phyloP scores from a whole-genome alignment of 352 stramenopile species.

The Globisporangium uncinulatum region DNA sequence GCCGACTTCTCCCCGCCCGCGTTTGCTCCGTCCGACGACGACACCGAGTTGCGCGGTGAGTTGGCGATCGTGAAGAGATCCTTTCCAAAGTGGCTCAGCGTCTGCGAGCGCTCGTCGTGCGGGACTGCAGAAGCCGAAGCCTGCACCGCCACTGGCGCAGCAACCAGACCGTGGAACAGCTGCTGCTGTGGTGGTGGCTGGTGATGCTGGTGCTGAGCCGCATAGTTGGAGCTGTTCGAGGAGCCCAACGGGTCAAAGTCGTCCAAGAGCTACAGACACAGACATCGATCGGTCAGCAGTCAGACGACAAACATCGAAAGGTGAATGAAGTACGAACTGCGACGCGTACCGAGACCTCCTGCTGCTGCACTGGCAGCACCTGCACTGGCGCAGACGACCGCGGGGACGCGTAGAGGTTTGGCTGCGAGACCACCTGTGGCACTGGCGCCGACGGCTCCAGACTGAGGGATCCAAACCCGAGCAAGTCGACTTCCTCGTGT shows the following conservation, averaged over 20 bases:
- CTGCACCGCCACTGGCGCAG: slow-evolving; percentile 18
- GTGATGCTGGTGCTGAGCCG: slow-evolving; percentile 21
- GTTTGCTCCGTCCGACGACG: slow-evolving; percentile 9
- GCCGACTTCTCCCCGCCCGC: slow-evolving; percentile 51
- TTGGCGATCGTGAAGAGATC: slow-evolving; percentile 84
- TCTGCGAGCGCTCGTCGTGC: slow-evolving; percentile 56
- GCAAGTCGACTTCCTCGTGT: slow-evolving; percentile 66
- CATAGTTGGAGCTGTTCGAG: slow-evolving; percentile 18
- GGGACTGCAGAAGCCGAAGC: slow-evolving; percentile 6
- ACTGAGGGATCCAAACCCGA: slow-evolving; percentile 59
- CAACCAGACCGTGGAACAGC: slow-evolving; percentile 9
- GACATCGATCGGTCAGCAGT: slow-evolving; percentile 1
- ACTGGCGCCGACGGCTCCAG: slow-evolving; percentile 17
- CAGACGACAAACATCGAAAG: not conserved
- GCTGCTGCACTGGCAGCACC: slow-evolving; percentile 13
- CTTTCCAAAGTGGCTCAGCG: slow-evolving; percentile 77
- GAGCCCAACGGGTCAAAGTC: slow-evolving; percentile 41
- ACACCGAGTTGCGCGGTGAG: slow-evolving; percentile 45
- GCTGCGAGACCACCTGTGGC: slow-evolving; percentile 7
- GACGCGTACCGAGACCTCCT: slow-evolving; percentile 59
- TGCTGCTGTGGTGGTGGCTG: slow-evolving; percentile 16
- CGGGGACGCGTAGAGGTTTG: slow-evolving; percentile 22
- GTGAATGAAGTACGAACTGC: not conserved
- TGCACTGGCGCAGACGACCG: slow-evolving; percentile 15
- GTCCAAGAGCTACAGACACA: slow-evolving; percentile 29